Evolutionary conservation across 2,329 filamentous ascomycete genomes (phyloP).

Genomic region (Verticillium longisporum): DNA sequence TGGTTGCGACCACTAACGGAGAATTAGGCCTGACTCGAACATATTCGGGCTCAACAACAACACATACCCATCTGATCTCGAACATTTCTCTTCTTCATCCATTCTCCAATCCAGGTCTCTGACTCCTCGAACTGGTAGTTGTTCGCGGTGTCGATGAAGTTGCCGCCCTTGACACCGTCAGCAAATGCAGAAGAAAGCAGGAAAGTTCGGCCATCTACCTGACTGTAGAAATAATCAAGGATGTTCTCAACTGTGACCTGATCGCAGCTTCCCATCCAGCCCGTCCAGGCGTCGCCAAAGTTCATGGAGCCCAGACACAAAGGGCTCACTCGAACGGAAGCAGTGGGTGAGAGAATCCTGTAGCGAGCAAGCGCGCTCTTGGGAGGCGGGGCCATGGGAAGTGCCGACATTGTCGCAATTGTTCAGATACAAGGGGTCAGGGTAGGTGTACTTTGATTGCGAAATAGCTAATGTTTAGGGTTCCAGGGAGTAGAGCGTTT

Average conservation of each 20-base stretch:
- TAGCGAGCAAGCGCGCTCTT: conserved; percentile 58
- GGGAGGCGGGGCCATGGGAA: conserved; percentile 36
- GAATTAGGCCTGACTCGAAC: background rate
- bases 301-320: conserved; percentile 60
- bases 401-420: background rate
- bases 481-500: background rate
- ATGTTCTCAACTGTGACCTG: conserved; percentile 56
- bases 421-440: too few species aligned
- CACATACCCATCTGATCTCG: conserved; percentile 54
- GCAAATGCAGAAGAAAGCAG: background rate
- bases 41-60: too few species aligned
- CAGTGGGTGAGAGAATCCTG: conserved; percentile 58
- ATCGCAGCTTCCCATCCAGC: conserved; percentile 57
- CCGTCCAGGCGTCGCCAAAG: conserved; percentile 51
- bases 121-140: conserved; percentile 60
- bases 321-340: conserved; percentile 60
- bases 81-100: conserved; percentile 58
- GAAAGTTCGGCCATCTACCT: conserved; percentile 25
- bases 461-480: background rate
- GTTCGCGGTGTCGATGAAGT: conserved; percentile 68
- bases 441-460: background rate
- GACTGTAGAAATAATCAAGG: conserved; percentile 58
- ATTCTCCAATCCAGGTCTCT: conserved; percentile 63
- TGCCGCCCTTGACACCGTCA: conserved; percentile 37
- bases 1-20: conserved; percentile 56